Conservation (phyloP, 2,329 filamentous ascomycete species). For the Aaosphaeria arxii region DNA sequence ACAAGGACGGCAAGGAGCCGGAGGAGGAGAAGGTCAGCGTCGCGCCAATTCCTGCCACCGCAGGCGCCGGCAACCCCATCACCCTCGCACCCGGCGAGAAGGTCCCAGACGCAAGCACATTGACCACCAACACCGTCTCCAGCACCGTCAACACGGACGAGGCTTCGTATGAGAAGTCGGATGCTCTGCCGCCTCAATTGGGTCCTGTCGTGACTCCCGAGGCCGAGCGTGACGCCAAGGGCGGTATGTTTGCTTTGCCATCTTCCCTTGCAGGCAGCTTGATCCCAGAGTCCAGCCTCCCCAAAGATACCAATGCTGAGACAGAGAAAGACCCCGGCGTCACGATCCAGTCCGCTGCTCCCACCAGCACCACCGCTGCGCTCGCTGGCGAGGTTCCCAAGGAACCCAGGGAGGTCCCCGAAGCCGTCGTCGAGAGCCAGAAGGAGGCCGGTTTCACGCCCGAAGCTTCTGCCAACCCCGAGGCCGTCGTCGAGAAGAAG, state of each 20-base stretch:
- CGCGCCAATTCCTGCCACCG: constrained; percentile 58
- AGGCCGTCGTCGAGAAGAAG: constrained; percentile 69
- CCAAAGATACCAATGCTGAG: constrained; percentile 55
- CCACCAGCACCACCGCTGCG: constrained; percentile 45
- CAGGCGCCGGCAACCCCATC: constrained; percentile 71
- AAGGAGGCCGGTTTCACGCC: constrained; percentile 60
- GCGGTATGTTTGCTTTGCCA: constrained; percentile 46
- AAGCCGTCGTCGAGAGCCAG: constrained; percentile 70
- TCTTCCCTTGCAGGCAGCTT: constrained; percentile 54
- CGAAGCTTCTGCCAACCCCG: constrained; percentile 65
- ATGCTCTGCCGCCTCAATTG: constrained; percentile 49
- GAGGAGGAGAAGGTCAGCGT: constrained; percentile 49
- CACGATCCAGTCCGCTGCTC: constrained; percentile 42
- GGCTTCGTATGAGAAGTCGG: constrained; percentile 81
- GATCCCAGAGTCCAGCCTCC: constrained; percentile 81
- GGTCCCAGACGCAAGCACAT: constrained; percentile 64
- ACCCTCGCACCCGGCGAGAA: constrained; percentile 75
- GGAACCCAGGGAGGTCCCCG: constrained; percentile 48
- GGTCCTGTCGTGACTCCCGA: constrained; percentile 46
- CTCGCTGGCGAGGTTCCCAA: constrained; percentile 46
- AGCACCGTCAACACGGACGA: constrained; percentile 60
- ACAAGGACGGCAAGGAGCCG: constrained; percentile 29
- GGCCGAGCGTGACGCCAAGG: constrained; percentile 41
- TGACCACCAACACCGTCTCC: constrained; percentile 69
- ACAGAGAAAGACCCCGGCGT: constrained; percentile 37